phyloP scores from a whole-genome alignment of 768 basidiomycete species.

The Boletellus ananiceps region DNA sequence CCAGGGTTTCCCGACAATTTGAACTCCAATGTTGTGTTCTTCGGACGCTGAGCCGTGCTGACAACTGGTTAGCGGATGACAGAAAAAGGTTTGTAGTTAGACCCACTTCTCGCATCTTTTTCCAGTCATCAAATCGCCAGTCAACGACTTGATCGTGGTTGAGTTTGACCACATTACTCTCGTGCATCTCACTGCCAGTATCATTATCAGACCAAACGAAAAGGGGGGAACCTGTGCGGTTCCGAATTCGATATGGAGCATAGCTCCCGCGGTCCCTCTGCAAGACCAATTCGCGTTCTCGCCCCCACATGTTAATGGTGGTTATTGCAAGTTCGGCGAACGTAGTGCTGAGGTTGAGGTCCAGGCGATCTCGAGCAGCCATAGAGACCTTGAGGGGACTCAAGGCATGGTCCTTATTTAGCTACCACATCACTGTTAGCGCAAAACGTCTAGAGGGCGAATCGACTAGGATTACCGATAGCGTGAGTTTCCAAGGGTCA shows the following conservation, averaged over 20 bases:
- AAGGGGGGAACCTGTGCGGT: slow-evolving; percentile 84
- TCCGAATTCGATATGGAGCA: slow-evolving; percentile 90
- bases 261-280: slow-evolving; percentile 80
- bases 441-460: neutral
- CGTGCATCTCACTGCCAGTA: slow-evolving; percentile 42
- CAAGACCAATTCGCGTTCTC: slow-evolving; percentile 66
- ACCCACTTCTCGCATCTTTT: slow-evolving; percentile 83
- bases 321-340: slow-evolving; percentile 84
- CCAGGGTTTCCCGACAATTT: slow-evolving; percentile 82
- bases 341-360: slow-evolving; percentile 86
- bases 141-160: slow-evolving; percentile 74
- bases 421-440: slow-evolving; percentile 36
- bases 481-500: slow-evolving; percentile 91
- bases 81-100: neutral
- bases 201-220: slow-evolving; percentile 83
- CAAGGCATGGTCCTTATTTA: slow-evolving; percentile 45
- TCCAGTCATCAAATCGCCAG: slow-evolving; percentile 98
- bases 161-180: slow-evolving; percentile 54
- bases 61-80: slow-evolving; percentile 1
- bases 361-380: slow-evolving; percentile 76
- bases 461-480: slow-evolving; percentile 44
- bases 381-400: slow-evolving; percentile 57
- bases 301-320: slow-evolving; percentile 66
- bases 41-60: slow-evolving; percentile 49
- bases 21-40: slow-evolving; percentile 84